Conservation (phyloP, 176 grass and related monocot genomes). For the Neostapfia colusana region DNA sequence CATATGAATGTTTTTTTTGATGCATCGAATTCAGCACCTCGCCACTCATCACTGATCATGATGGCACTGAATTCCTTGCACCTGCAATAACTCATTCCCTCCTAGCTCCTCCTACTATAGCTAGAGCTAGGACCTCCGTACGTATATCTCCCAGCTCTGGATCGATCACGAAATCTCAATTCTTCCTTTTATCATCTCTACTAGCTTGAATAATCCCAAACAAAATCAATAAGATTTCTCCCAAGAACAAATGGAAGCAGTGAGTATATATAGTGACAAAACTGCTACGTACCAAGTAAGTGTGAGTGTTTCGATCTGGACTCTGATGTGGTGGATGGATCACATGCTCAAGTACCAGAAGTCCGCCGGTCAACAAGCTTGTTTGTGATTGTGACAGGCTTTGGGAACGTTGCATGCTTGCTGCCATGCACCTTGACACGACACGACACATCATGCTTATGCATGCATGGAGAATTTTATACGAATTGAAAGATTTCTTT, state of each 20-base stretch:
- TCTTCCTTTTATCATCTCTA: neutral
- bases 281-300: conserved; percentile 35
- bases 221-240: neutral
- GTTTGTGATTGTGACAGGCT: conserved; percentile 63
- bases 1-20: conserved; percentile 6
- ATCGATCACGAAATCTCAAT: neutral
- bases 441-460: conserved; percentile 32
- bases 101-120: neutral
- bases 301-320: conserved; percentile 38
- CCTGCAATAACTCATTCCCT: conserved; percentile 47
- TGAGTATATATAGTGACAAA: conserved; percentile 33
- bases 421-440: conserved; percentile 42
- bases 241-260: neutral
- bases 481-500: neutral
- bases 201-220: neutral
- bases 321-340: neutral
- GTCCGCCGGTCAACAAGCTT: conserved; percentile 33
- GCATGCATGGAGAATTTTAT: conserved; percentile 8
- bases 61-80: conserved; percentile 75
- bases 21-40: conserved; percentile 66
- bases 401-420: neutral
- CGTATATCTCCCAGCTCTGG: too few relatives aligned
- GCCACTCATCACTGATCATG: conserved; percentile 61
- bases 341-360: conserved; percentile 18
- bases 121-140: too few relatives aligned